phyloP scores from a whole-genome alignment of 352 stramenopile genomes.

The Phytophthora fragariae region DNA sequence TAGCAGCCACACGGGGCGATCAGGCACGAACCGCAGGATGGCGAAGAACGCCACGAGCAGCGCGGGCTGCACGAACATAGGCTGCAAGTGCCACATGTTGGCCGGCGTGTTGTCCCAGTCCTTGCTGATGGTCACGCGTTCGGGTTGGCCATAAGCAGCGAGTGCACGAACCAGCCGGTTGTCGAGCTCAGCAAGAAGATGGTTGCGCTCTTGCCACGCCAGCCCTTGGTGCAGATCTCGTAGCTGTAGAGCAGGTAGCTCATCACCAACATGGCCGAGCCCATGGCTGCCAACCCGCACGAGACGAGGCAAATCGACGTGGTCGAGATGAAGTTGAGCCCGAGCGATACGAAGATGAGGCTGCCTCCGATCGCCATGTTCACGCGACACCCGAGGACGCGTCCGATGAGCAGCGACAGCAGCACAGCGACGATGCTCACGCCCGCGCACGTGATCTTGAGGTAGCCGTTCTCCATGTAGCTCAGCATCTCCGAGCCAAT shows the following conservation, averaged over 20 bases:
- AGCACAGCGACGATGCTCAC: slow-evolving; percentile 63
- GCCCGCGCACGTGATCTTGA: slow-evolving; percentile 62
- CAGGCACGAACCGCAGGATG: slow-evolving; percentile 73
- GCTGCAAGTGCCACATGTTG: slow-evolving; percentile 71
- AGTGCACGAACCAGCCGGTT: slow-evolving; percentile 76
- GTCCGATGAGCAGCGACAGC: slow-evolving; percentile 61
- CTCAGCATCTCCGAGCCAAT: slow-evolving; percentile 48
- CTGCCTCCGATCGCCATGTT: slow-evolving; percentile 67
- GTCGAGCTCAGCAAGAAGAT: slow-evolving; percentile 83
- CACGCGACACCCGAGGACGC: slow-evolving; percentile 61
- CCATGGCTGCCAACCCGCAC: slow-evolving; percentile 59
- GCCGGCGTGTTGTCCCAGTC: slow-evolving; percentile 48
- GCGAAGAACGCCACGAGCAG: slow-evolving; percentile 66
- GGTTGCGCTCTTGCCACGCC: slow-evolving; percentile 83
- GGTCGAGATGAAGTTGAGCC: slow-evolving; percentile 68
- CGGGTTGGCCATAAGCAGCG: slow-evolving; percentile 60
- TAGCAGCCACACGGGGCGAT: slow-evolving; percentile 85
- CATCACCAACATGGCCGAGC: slow-evolving; percentile 72
- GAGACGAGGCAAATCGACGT: slow-evolving; percentile 59
- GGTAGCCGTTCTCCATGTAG: slow-evolving; percentile 62
- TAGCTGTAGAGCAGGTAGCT: slow-evolving; percentile 85
- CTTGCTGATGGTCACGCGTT: slow-evolving; percentile 50
- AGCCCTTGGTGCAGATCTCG: slow-evolving; percentile 89
- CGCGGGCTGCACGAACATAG: slow-evolving; percentile 66
- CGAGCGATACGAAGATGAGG: slow-evolving; percentile 59